Percentiles rank a stretch among this genome's conserved stretches.
Evolutionary conservation across 805 yeast species (phyloP).

Genomic region (Zygoascus bituminiphila): DNA sequence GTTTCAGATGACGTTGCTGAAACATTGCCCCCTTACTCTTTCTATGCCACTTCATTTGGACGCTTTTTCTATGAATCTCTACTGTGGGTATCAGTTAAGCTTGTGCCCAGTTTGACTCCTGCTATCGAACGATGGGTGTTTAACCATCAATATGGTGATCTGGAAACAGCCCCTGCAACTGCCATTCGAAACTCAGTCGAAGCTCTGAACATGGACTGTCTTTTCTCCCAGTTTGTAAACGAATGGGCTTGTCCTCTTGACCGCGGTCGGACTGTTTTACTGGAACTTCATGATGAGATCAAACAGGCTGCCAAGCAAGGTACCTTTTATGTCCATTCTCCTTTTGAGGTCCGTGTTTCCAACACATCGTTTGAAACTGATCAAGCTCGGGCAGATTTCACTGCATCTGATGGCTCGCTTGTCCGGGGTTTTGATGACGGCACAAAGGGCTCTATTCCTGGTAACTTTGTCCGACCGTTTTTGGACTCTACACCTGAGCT

Average conservation of each 20-base stretch:
- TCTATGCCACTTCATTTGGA: constrained; percentile 80
- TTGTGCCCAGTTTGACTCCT: constrained; percentile 75
- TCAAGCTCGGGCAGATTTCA: constrained; percentile 1
- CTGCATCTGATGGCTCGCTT: constrained; percentile 9
- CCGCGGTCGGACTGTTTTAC: constrained; percentile 65
- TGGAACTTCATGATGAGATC: constrained; percentile 37
- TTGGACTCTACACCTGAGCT: constrained; percentile 72
- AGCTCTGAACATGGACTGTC: constrained; percentile 91
- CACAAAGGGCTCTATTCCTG: constrained; percentile 64
- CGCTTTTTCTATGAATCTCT: constrained; percentile 71
- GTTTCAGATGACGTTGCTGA: constrained; percentile 55
- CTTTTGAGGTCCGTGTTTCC: constrained; percentile 89
- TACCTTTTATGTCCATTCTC: constrained; percentile 84
- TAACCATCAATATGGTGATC: constrained; percentile 64
- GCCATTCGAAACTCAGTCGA: constrained; percentile 76
- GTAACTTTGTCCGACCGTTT: constrained; percentile 74
- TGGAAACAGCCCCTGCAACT: constrained; percentile 54
- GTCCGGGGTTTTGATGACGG: constrained; percentile 9
- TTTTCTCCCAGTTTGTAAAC: constrained; percentile 86
- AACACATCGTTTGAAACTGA: constrained; percentile 44
- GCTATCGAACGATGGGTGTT: constrained; percentile 78
- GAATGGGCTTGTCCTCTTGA: constrained; percentile 95
- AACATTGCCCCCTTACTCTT: constrained; percentile 58
- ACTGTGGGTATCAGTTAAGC: constrained; percentile 67
- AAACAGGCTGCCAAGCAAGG: constrained; percentile 51